Evolutionary conservation across 2,329 filamentous ascomycete species (phyloP).

Genomic region (Colletotrichum plurivorum): DNA sequence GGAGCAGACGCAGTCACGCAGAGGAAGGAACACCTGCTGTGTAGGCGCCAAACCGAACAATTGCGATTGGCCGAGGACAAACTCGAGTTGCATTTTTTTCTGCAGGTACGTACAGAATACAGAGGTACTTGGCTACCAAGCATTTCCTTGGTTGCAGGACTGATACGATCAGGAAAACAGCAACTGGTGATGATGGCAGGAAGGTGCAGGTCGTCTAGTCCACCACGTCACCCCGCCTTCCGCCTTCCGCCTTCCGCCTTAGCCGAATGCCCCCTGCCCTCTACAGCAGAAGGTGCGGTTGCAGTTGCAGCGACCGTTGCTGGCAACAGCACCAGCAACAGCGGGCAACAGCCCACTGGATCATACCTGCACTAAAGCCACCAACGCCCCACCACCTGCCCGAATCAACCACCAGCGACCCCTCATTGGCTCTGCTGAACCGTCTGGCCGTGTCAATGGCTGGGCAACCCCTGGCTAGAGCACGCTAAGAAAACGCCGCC

Average conservation of each 20-base stretch:
- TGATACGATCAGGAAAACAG: not conserved
- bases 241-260: constrained; percentile 24
- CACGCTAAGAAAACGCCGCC: constrained; percentile 14
- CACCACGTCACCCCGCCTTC: no score
- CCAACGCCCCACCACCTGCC: not conserved
- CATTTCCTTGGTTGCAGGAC: no score
- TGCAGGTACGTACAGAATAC: constrained; percentile 1
- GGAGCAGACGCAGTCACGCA: not conserved
- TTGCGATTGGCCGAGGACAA: not conserved
- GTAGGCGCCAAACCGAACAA: not conserved
- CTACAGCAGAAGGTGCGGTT: not conserved
- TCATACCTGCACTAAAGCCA: not conserved
- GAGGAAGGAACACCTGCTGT: no score
- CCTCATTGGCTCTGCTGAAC: constrained; percentile 11
- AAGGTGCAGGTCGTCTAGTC: not conserved
- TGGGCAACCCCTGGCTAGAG: constrained; percentile 36
- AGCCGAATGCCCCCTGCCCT: constrained; percentile 21
- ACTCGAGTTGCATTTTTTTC: not conserved
- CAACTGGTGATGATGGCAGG: constrained; percentile 3
- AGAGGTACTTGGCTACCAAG: not conserved
- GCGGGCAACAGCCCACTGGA: constrained; percentile 11
- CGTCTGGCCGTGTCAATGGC: constrained; percentile 7
- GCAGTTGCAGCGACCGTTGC: not conserved
- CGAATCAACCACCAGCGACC: not conserved
- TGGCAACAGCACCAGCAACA: constrained; percentile 3